phyloP scores from a whole-genome alignment of 2,329 filamentous ascomycete species.

The Aspergillus transmontanensis region DNA sequence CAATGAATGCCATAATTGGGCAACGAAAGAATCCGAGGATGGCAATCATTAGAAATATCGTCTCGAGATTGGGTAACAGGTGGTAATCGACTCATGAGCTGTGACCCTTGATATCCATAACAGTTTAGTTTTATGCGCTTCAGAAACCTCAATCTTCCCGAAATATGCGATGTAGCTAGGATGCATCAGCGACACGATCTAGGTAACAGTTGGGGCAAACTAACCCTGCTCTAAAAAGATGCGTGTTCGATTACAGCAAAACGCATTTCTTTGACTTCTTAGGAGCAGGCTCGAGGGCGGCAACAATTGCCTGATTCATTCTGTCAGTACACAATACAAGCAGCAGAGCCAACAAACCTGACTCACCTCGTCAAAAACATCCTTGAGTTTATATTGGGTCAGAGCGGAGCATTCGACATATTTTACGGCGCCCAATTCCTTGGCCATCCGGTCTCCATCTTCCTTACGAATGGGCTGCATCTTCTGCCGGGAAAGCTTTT shows the following conservation, averaged over 20 bases:
- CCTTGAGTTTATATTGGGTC: constrained; percentile 98
- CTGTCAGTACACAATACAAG: constrained; percentile 5
- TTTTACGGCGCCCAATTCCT: constrained; percentile 95
- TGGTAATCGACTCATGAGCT: constrained; percentile 4
- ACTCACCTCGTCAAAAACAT: constrained; percentile 96
- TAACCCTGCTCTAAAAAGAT: constrained; percentile 14
- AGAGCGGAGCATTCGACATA: constrained; percentile 98
- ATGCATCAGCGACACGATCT: constrained; percentile 6
- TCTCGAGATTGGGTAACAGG: constrained; percentile 5
- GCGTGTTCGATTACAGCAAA: constrained; percentile 58
- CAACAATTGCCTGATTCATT: constrained; percentile 77
- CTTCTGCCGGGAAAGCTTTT: constrained; percentile 94
- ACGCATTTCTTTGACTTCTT: constrained; percentile 79
- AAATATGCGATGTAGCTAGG: constrained; percentile 7
- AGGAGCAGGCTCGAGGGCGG: constrained; percentile 82
- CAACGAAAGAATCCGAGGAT: constrained; percentile 6
- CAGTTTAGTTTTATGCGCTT: constrained; percentile 4
- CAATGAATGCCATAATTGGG: constrained; percentile 10
- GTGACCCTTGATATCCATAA: constrained; percentile 3
- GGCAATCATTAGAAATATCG: constrained; percentile 7
- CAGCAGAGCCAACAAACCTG: not conserved
- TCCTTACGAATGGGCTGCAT: constrained; percentile 91
- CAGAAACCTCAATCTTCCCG: constrained; percentile 5
- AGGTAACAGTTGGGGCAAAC: constrained; percentile 1
- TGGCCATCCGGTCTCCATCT: constrained; percentile 94